Evolutionary conservation across 371 early-diverging fungal species (phyloP), one percentile per base, ranked within the genome.

Genomic region (Circinella umbellata): DNA sequence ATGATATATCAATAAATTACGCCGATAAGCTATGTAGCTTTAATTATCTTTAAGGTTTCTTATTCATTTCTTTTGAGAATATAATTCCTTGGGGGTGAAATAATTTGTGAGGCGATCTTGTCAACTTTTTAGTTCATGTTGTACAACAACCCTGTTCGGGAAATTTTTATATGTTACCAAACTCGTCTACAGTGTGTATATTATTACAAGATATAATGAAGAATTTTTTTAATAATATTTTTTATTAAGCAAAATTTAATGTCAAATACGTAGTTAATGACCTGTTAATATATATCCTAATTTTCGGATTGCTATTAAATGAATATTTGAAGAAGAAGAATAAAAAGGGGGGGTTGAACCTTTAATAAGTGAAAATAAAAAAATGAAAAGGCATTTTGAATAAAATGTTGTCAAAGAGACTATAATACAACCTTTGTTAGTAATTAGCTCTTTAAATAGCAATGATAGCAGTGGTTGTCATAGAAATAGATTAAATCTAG

Each of bases 241-340:
- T 47, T 46, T n/a, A 62, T 64, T 48, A 49, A 49, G 48, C 64
- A 64, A 64, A 49, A 36, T 49, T 64, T 51, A 64, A 49, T 64
- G 64, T 64, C 35, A 27, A 49, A 27, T 27, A 61, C 42, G 18
- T 13, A 61, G 39, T 61, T 37, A 61, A 39, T 37, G 37, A 42
- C 35, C 7, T 39, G 54, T 47, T 54, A 54, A 57, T 57, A 57
- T 27, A 34, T 57, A 57, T 34, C 57, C 57, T 34, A 57, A 27
- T 57, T 37, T 57, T 57, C 57, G 57, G 57, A 13, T 34, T 18
- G 57, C 27, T 57, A 34, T 57, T 51, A 17, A 5, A 42, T 42
- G 11, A 42, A 42, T 42, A 42, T 42, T 6, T 9, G 6, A 11
- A 42, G 3, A 5, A 51, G n/a, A n/a, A n/a, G n/a, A n/a, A n/a